Evolutionary conservation across 495 filamentous ascomycete species (phyloP).

Genomic region (Hypoxylon fuscum): DNA sequence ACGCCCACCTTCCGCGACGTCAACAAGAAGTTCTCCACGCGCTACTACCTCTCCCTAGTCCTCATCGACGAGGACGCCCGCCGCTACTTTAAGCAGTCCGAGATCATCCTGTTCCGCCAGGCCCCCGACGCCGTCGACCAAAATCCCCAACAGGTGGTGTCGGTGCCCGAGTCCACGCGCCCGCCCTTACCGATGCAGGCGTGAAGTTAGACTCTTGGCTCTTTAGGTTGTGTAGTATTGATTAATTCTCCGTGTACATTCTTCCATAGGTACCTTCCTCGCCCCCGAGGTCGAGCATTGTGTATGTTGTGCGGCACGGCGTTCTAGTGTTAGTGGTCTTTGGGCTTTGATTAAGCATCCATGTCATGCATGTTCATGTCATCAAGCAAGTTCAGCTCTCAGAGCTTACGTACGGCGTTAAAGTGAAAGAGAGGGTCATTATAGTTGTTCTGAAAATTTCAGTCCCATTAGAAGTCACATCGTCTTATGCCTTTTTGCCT

Average conservation of each 20-base stretch:
- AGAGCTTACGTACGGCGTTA: constrained; percentile 40
- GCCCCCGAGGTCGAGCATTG: constrained; percentile 37
- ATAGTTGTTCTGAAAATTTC: too few relatives aligned
- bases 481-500: too few relatives aligned
- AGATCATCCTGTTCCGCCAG: constrained; percentile 97
- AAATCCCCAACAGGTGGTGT: constrained; percentile 34
- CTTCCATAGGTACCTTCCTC: too few relatives aligned
- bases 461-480: too few relatives aligned
- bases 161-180: constrained; percentile 41
- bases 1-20: constrained; percentile 99
- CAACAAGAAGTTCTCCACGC: constrained; percentile 99
- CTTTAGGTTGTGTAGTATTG: constrained; percentile 12
- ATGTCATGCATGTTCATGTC: too few relatives aligned
- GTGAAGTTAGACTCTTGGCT: constrained; percentile 7
- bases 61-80: constrained; percentile 98
- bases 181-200: constrained; percentile 32
- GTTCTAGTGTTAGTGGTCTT: constrained; percentile 42
- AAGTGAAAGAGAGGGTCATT: too few relatives aligned
- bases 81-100: constrained; percentile 98
- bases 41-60: constrained; percentile 96
- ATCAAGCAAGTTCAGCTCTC: too few relatives aligned
- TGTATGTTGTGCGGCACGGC: constrained; percentile 42
- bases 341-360: too few relatives aligned
- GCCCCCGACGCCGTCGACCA: constrained; percentile 70
- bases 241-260: constrained; percentile 31